A percentile compares a stretch with the other conserved stretches of the same genome.
phyloP scores from a whole-genome alignment of 108 stramenopile species.

The Skeletonema menzelii region DNA sequence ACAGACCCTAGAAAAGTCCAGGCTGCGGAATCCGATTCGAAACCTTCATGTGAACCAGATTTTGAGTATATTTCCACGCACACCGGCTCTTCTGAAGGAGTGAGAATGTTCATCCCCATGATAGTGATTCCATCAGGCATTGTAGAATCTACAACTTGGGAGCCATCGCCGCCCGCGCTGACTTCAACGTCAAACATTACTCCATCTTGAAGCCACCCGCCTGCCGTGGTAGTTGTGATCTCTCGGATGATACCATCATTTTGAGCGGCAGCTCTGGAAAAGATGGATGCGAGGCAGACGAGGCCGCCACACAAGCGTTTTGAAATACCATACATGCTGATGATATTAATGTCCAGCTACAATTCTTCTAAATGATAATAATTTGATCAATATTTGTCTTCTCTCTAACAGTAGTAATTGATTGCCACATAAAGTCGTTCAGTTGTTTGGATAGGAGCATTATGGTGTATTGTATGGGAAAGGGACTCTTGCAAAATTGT shows the following conservation, averaged over 20 bases:
- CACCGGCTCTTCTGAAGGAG: conserved; percentile 10
- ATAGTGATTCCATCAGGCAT: conserved; percentile 56
- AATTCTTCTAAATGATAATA: background rate
- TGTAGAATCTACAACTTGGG: background rate
- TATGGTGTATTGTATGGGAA: too few species aligned
- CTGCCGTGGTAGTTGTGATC: background rate
- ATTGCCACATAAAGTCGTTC: background rate
- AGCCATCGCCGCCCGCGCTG: background rate
- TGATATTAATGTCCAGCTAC: background rate
- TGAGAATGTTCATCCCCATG: conserved; percentile 75
- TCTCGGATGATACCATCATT: background rate
- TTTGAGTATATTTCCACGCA: conserved; percentile 40
- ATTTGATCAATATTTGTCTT: background rate
- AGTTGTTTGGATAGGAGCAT: too few species aligned
- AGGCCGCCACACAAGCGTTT: background rate
- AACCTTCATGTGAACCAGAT: conserved; percentile 13
- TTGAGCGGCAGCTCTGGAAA: background rate
- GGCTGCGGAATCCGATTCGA: background rate
- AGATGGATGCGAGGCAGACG: background rate
- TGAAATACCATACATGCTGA: background rate
- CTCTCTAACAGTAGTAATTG: background rate
- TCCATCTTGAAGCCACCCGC: background rate
- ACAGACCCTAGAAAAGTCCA: conserved; percentile 43
- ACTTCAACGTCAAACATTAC: background rate
- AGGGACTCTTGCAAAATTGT: background rate